Percentiles rank a stretch among this genome's conserved stretches.
These are phyloP conservation scores for Geotrichum cucujoidarum DNA, from an alignment of 1,139 yeast genomes.

Conservation along the genomic window DNA sequence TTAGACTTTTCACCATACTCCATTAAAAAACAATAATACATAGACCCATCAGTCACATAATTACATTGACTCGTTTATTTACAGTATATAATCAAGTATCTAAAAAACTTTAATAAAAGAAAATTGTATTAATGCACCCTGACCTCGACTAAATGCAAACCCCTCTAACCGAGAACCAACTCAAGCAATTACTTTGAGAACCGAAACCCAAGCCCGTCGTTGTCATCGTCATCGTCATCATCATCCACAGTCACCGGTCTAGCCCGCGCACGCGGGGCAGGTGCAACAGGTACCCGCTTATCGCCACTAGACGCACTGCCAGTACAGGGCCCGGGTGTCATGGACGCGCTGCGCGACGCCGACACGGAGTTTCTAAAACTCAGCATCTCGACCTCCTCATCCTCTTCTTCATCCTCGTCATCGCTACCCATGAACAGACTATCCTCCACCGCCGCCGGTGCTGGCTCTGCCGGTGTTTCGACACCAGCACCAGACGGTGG, in stretches of 20 bases:
- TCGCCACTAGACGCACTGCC: neutral
- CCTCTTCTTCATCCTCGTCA: constrained; percentile 7
- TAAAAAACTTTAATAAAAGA: too few relatives aligned
- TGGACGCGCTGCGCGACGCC: neutral
- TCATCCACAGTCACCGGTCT: neutral
- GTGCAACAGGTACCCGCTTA: neutral
- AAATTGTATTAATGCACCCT: too few relatives aligned
- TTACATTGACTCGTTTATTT: too few relatives aligned
- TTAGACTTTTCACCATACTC: too few relatives aligned
- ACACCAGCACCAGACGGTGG: neutral
- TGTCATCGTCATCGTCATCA: constrained; percentile 20
- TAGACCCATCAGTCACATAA: too few relatives aligned
- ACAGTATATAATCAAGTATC: too few relatives aligned
- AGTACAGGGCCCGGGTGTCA: neutral
- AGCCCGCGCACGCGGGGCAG: neutral
- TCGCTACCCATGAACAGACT: constrained; percentile 9
- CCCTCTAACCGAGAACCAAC: too few relatives aligned
- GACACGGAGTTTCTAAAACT: neutral
- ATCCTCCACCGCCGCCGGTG: neutral
- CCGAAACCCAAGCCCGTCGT: constrained; percentile 22
- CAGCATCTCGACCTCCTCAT: constrained; percentile 6
- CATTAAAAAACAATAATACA: neutral
- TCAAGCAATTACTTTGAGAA: constrained; percentile 5
- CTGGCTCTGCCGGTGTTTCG: neutral
- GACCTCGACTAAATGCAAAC: too few relatives aligned